Base-by-base conservation (phyloP, 2,329 filamentous ascomycete genomes). In the Fusarium bulbicola region DNA sequence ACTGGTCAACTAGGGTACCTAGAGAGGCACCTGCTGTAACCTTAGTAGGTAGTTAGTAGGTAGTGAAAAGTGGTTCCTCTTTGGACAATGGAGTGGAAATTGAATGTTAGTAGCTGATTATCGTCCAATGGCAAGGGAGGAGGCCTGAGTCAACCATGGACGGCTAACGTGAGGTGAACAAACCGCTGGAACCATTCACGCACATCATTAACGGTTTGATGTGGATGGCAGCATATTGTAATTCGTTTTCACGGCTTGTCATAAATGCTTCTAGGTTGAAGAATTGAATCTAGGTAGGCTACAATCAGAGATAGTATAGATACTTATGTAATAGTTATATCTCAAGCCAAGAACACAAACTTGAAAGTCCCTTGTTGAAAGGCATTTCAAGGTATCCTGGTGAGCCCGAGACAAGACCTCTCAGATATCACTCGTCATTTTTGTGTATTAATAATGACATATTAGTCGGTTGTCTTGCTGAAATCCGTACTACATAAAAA, bases 21-120 rank as follows among this genome's bases (percentile, higher is more conserved):
- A 28, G 28, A 26, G 50, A 70, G 70, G 70, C 70, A 73, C 46
- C 52, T 71, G 60, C 43, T 73, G 45, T 54, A 58, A 65, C 57
- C 50, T 34, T 34, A 34, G 14, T 34, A 34, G 32, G 32, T 34
- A 34, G 14, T 34, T 34, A 34, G 14, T 34, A 34, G 32, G 32
- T 34, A 34, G 54, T 37, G 58, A 71, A 67, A 67, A 71, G 68
- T 71, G 68, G 68, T 30, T 62, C 56, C 50, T 65, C 24, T 46
- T 40, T 54, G 54, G 50, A 62, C 49, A 61, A 59, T 49, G 68
- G 66, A 60, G 74, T 21, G 32, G 49, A 52, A 47, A 49, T 57
- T 43, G n/a, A 45, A 39, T 50, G 21, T 36, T 52, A 59, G 59
- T 65, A 69, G 66, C 59, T 42, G 20, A 28, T 14, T 49, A 54